Evolutionary conservation across 148 eudicot genomes (phyloP).

Genomic region (Amaranthus cruentus): DNA sequence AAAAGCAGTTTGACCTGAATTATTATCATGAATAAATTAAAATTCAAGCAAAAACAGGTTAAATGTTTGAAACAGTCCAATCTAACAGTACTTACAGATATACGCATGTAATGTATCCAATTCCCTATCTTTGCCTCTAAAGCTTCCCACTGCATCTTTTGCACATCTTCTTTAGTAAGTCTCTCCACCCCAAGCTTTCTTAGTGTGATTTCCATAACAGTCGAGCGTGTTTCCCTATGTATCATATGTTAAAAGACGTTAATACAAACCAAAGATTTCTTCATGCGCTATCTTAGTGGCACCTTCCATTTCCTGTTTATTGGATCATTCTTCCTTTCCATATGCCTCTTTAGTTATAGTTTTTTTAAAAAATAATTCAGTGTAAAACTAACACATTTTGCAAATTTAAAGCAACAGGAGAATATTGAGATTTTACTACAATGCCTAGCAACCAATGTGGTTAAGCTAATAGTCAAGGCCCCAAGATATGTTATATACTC

Average conservation of each 20-base stretch:
- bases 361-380: too few relatives aligned
- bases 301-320: too few relatives aligned
- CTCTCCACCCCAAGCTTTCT: conserved; percentile 85
- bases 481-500: too few relatives aligned
- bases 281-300: too few relatives aligned
- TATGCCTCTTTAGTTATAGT: too few relatives aligned
- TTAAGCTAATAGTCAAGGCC: too few relatives aligned
- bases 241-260: neutral
- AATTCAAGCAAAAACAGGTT: neutral
- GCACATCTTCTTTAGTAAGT: conserved; percentile 87
- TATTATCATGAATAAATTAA: conserved; percentile 4
- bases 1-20: conserved; percentile 77
- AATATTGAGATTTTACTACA: too few relatives aligned
- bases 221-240: conserved; percentile 68
- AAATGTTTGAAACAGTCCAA: neutral
- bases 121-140: conserved; percentile 91
- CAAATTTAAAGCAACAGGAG: too few relatives aligned
- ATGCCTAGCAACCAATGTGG: too few relatives aligned
- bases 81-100: conserved; percentile 48
- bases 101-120: conserved; percentile 92
- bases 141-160: conserved; percentile 94
- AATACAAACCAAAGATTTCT: neutral
- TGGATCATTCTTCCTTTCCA: too few relatives aligned
- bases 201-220: conserved; percentile 65
- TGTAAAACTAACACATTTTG: too few relatives aligned